Percentiles rank a stretch among this genome's conserved stretches.
phyloP scores from a whole-genome alignment of 371 early-diverging fungal genomes.

The Zychaea mexicana region DNA sequence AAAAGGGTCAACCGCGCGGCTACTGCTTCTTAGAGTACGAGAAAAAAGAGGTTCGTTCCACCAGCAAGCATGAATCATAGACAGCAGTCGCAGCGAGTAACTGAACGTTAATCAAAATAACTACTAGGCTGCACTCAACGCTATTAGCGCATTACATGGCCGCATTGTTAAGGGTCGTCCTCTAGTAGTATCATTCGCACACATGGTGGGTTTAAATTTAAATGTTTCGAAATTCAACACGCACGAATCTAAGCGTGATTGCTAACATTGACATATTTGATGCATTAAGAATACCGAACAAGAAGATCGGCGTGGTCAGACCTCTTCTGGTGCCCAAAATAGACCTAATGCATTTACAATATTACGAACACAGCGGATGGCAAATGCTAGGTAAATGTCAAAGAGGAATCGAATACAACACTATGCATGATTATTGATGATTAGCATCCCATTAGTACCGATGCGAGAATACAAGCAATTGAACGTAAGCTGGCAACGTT shows the following conservation, averaged over 20 bases:
- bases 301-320: constrained; percentile 27
- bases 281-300: constrained; percentile 6
- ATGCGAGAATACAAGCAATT: constrained; percentile 65
- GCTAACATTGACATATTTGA: background rate
- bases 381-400: constrained; percentile 49
- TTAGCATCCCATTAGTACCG: constrained; percentile 45
- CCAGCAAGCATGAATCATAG: background rate
- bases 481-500: constrained; percentile 62
- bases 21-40: constrained; percentile 71
- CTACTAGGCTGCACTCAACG: constrained; percentile 51
- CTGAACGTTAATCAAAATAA: background rate
- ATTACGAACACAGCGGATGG: constrained; percentile 42
- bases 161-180: constrained; percentile 53
- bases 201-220: constrained; percentile 39
- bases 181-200: constrained; percentile 60
- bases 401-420: no score
- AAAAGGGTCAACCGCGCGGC: constrained; percentile 64
- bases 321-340: constrained; percentile 10
- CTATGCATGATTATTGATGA: no score
- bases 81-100: background rate
- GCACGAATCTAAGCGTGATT: background rate
- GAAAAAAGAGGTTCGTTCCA: constrained; percentile 34
- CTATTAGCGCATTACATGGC: constrained; percentile 55
- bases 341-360: constrained; percentile 38
- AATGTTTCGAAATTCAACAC: background rate